Evolutionary conservation across 148 eudicot genomes (phyloP).

Genomic region (Beta vulgaris): DNA sequence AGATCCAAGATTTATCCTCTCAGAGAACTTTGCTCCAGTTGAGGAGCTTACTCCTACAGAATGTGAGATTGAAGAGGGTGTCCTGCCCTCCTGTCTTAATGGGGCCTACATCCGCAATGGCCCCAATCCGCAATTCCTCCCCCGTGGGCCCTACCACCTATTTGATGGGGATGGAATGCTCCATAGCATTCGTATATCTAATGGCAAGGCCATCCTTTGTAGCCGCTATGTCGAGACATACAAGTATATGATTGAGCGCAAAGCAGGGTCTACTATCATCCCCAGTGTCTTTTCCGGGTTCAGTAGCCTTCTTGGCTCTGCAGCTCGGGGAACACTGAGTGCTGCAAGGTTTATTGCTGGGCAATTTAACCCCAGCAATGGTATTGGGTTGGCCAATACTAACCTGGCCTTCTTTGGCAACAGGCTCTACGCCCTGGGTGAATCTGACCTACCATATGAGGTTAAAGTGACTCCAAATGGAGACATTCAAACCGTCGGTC

Average conservation of each 20-base stretch:
- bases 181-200: constrained; percentile 48
- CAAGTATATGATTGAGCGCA: constrained; percentile 42
- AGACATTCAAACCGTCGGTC: constrained; percentile 52
- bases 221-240: constrained; percentile 71
- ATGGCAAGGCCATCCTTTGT: constrained; percentile 56
- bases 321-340: constrained; percentile 41
- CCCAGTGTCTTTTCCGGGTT: constrained; percentile 58
- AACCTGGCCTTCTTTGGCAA: constrained; percentile 46
- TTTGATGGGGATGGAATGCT: constrained; percentile 90
- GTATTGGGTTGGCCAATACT: constrained; percentile 59
- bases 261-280: constrained; percentile 36
- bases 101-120: constrained; percentile 87
- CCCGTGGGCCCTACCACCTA: constrained; percentile 73
- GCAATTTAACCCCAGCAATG: constrained; percentile 39
- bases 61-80: constrained; percentile 49
- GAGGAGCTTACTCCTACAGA: constrained; percentile 63
- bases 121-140: constrained; percentile 74
- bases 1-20: constrained; percentile 53
- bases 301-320: constrained; percentile 43
- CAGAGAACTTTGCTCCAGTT: constrained; percentile 69
- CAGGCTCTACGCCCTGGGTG: constrained; percentile 46
- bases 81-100: constrained; percentile 54
- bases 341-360: constrained; percentile 35
- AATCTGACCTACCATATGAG: constrained; percentile 63
- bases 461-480: constrained; percentile 40